phyloP scores from a whole-genome alignment of 495 filamentous ascomycete species.

The Annulohypoxylon bovei region DNA sequence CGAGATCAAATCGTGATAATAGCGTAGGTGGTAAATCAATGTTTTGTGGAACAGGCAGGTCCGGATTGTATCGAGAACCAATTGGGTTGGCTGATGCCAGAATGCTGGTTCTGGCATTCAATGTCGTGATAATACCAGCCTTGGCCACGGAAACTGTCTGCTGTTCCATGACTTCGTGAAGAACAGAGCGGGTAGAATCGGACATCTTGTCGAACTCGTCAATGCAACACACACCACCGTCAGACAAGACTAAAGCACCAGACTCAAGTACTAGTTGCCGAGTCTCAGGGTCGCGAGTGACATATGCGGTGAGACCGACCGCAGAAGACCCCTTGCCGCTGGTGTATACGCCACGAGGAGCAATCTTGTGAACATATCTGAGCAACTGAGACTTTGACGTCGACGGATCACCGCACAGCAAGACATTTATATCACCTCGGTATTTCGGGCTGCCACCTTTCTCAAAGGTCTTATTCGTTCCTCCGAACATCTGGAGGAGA shows the following conservation, averaged over 20 bases:
- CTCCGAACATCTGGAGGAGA: constrained; percentile 93
- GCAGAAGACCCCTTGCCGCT: constrained; percentile 97
- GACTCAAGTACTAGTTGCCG: constrained; percentile 96
- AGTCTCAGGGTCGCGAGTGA: constrained; percentile 94
- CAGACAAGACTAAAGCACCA: constrained; percentile 92
- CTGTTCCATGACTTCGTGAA: constrained; percentile 99
- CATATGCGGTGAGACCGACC: constrained; percentile 97
- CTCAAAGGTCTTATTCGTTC: constrained; percentile 98
- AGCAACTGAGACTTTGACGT: constrained; percentile 95
- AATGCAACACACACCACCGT: constrained; percentile 98
- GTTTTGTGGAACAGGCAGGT: constrained; percentile 94
- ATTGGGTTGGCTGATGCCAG: constrained; percentile 98
- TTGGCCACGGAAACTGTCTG: constrained; percentile 99
- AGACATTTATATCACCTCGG: constrained; percentile 95
- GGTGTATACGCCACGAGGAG: constrained; percentile 95
- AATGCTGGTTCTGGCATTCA: constrained; percentile 94
- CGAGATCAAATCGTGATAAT: constrained; percentile 93
- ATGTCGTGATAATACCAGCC: constrained; percentile 97
- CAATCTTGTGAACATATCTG: constrained; percentile 96
- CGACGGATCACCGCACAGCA: constrained; percentile 96
- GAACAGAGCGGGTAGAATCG: constrained; percentile 90
- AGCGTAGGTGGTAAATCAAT: constrained; percentile 97
- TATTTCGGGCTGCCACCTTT: constrained; percentile 96
- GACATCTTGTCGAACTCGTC: constrained; percentile 99
- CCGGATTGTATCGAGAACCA: constrained; percentile 95